Base-by-base conservation (phyloP, 371 early-diverging fungal species). In the Fennellomyces sp. region DNA sequence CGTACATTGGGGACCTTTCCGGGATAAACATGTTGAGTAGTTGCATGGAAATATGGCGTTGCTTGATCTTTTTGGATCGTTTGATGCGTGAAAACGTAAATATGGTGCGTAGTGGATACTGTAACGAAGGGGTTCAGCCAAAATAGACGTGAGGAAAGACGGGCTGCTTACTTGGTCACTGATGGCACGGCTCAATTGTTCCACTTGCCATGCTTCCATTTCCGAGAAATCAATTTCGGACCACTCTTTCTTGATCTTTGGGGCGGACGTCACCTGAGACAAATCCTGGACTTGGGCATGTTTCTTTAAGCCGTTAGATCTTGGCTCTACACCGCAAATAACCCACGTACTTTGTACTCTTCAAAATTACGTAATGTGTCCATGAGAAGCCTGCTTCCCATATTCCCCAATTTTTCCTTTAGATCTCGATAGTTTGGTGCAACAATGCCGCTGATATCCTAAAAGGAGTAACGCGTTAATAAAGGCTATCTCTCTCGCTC, bases 151-250 rank as follows among this genome's bases (percentile, higher is more conserved):
- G 13, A 48, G 48, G 5, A 53, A 25, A 58, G 63, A 31, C 5
- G 56, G 50, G 25, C 21, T n/a, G 48, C 72, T 58, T 70, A 89
- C 91, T 76, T 89, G 90, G 29, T 86, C 80, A 3, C 91, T 89
- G 61, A 93, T 85, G 0, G 95, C 94, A 23, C 94, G 80, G 67
- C 87, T 75, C 21, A 89, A 59, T 47, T 86, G 75, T 51, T 83
- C 88, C 1, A 92, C 76, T 10, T 88, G 66, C 42, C 82, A 78
- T 0, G 89, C 88, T 0, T 77, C 63, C 85, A 89, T 86, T 0
- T 56, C 52, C 0, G 60, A 52, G 88, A 92, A 96, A 29, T 83
- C 66, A 10, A 94, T 69, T 5, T 73, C 64, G 10, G 87, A 76
- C 63, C 83, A 78, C 12, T 76, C 73, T 39, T 87, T 86, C 12